phyloP scores from a whole-genome alignment of 2,329 filamentous ascomycete species.

The Ceratocystis harringtonii region DNA sequence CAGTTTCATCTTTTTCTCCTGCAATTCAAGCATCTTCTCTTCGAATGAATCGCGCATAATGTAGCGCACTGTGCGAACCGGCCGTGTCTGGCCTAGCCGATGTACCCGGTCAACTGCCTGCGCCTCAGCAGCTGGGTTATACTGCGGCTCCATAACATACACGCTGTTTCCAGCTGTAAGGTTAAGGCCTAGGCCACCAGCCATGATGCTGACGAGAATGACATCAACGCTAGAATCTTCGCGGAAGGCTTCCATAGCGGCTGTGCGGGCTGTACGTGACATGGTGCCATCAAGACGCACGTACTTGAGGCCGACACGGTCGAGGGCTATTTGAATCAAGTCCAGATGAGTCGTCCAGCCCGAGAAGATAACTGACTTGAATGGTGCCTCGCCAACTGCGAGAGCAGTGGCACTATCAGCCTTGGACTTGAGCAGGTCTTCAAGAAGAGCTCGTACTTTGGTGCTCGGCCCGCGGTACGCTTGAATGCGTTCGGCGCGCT shows the following conservation, averaged over 20 bases:
- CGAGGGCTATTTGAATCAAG: constrained; percentile 71
- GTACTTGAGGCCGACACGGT: constrained; percentile 49
- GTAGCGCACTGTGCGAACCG: constrained; percentile 73
- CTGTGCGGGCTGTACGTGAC: constrained; percentile 56
- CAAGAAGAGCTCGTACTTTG: constrained; percentile 70
- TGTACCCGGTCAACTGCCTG: constrained; percentile 92
- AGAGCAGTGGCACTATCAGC: constrained; percentile 41
- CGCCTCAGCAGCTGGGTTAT: constrained; percentile 87
- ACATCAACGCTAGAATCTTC: constrained; percentile 56
- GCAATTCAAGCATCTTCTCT: constrained; percentile 78
- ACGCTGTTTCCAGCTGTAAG: constrained; percentile 73
- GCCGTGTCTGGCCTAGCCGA: constrained; percentile 75
- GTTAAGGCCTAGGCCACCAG: constrained; percentile 83
- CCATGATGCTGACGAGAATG: constrained; percentile 82
- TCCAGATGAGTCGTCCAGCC: constrained; percentile 94
- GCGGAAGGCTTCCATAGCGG: constrained; percentile 64
- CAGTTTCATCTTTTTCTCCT: constrained; percentile 83
- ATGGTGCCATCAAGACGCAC: constrained; percentile 85
- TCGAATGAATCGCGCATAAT: constrained; percentile 88
- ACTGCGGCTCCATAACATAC: constrained; percentile 97
- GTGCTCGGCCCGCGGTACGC: constrained; percentile 78
- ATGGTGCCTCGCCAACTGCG: constrained; percentile 49
- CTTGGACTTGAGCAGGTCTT: constrained; percentile 53
- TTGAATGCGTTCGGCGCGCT: constrained; percentile 24
- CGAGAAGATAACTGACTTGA: constrained; percentile 90